phyloP scores from a whole-genome alignment of 2,329 filamentous ascomycete genomes.

The Pseudogymnoascus sp. region DNA sequence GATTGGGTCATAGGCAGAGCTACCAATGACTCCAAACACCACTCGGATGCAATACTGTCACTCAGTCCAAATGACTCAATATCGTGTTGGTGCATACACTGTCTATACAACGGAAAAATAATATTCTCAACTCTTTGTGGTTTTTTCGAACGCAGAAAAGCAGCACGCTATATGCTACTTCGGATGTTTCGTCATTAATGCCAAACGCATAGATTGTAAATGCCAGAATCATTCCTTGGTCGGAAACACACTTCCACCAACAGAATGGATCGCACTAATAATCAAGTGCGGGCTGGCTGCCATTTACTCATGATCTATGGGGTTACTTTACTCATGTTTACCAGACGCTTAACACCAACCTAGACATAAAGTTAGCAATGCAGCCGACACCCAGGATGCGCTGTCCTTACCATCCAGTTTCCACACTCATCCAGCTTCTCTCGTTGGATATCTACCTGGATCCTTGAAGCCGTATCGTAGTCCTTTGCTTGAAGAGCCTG shows the following conservation, averaged over 20 bases:
- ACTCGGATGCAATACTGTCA: background rate
- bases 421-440: conserved; percentile 76
- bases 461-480: conserved; percentile 58
- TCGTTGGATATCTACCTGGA: conserved; percentile 70
- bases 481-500: conserved; percentile 62
- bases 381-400: background rate
- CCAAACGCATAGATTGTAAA: background rate
- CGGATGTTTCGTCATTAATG: background rate
- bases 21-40: background rate
- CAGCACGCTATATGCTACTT: background rate
- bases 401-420: conserved; percentile 73
- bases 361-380: conserved; percentile 40
- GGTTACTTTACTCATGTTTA: conserved; percentile 74
- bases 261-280: background rate
- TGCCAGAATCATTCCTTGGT: background rate
- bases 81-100: background rate
- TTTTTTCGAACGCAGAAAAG: background rate
- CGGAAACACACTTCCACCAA: background rate
- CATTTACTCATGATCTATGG: conserved; percentile 33
- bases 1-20: background rate
- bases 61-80: background rate
- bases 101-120: conserved; percentile 1
- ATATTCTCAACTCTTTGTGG: background rate
- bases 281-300: background rate
- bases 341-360: conserved; percentile 70